Evolutionary conservation across 805 yeast genomes (phyloP).

Genomic region (Yarrowia sp.): DNA sequence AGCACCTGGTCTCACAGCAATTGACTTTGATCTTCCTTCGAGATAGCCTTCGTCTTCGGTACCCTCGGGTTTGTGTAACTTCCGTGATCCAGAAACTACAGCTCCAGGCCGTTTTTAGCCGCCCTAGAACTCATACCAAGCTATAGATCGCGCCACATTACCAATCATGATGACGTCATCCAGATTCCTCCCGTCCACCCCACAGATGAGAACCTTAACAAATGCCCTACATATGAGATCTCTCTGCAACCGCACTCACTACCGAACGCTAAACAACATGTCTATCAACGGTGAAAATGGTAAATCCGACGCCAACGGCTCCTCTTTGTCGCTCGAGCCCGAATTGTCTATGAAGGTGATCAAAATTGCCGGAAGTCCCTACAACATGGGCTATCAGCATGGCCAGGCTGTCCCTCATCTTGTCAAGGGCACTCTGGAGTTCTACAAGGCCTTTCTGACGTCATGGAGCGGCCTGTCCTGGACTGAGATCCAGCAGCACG

Average conservation of each 20-base stretch:
- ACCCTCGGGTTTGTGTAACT: too few species aligned
- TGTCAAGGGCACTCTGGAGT: conserved; percentile 37
- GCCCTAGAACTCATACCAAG: not conserved
- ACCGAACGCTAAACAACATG: conserved; percentile 1
- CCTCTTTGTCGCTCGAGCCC: not conserved
- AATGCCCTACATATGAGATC: not conserved
- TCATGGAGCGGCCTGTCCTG: conserved; percentile 36
- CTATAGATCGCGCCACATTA: too few species aligned
- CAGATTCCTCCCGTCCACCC: too few species aligned
- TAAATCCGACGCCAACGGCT: not conserved
- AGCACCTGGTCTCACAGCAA: conserved; percentile 1
- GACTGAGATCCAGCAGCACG: conserved; percentile 38
- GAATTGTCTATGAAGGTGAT: conserved; percentile 27
- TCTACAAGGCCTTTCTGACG: conserved; percentile 38
- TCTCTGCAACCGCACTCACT: not conserved
- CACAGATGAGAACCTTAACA: not conserved
- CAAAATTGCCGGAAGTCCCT: conserved; percentile 29
- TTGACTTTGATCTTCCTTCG: not conserved
- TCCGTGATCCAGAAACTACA: too few species aligned
- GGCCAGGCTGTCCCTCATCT: conserved; percentile 40
- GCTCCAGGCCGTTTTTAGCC: not conserved
- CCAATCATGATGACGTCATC: not conserved
- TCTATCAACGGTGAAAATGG: not conserved
- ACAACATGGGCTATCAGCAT: conserved; percentile 40
- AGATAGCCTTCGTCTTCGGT: not conserved